Conservation (phyloP, 2,329 filamentous ascomycete genomes). For the Clonostachys byssicola region DNA sequence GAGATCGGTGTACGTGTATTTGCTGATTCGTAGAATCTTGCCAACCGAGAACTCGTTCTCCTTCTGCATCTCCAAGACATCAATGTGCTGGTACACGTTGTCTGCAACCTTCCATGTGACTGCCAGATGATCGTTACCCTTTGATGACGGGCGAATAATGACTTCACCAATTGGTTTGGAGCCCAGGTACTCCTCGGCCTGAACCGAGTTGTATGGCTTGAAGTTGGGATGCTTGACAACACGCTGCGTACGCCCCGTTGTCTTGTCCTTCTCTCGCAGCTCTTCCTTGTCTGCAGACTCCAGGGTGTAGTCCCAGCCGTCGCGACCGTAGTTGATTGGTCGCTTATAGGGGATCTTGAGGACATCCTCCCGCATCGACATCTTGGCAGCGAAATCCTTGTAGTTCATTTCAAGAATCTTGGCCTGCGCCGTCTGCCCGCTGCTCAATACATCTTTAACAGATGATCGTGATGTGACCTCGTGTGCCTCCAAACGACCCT, state of each 20-base stretch:
- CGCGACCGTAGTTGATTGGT: slow-evolving; percentile 65
- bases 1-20: slow-evolving; percentile 90
- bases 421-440: slow-evolving; percentile 81
- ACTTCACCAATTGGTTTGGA: slow-evolving; percentile 83
- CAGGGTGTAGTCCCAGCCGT: slow-evolving; percentile 82
- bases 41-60: slow-evolving; percentile 95
- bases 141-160: slow-evolving; percentile 92
- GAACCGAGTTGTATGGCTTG: slow-evolving; percentile 84
- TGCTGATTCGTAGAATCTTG: slow-evolving; percentile 78
- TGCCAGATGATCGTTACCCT: slow-evolving; percentile 90
- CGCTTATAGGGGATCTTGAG: slow-evolving; percentile 69
- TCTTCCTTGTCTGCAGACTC: slow-evolving; percentile 81
- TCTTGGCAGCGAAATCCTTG: slow-evolving; percentile 76
- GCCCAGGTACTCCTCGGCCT: slow-evolving; percentile 91
- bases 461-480: slow-evolving; percentile 74
- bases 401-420: slow-evolving; percentile 87
- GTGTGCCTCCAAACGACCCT: slow-evolving; percentile 78
- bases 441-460: slow-evolving; percentile 68
- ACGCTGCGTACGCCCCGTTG: slow-evolving; percentile 79
- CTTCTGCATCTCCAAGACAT: slow-evolving; percentile 94
- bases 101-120: slow-evolving; percentile 98
- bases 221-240: slow-evolving; percentile 98
- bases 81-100: slow-evolving; percentile 94
- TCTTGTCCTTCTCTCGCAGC: slow-evolving; percentile 79
- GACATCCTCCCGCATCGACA: slow-evolving; percentile 79